Conservation (phyloP, 2,329 filamentous ascomycete genomes). For the Claviceps fusiformis region DNA sequence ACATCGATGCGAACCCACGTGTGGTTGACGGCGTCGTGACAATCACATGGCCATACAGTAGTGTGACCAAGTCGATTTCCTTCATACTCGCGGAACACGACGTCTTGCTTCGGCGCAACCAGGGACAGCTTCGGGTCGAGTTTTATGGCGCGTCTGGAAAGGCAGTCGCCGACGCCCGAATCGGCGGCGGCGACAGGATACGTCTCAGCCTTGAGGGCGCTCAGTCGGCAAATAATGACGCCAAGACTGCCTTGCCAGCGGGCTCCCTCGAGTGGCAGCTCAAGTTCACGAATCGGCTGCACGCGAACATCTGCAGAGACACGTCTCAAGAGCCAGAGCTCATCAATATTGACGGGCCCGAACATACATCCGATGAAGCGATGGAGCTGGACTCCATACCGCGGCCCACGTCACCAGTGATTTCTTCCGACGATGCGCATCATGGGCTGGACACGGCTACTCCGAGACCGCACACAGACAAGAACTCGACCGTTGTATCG, state of each 20-base stretch:
- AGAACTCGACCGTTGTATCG: conserved; percentile 10
- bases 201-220: conserved; percentile 55
- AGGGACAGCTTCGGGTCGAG: conserved; percentile 68
- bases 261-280: conserved; percentile 45
- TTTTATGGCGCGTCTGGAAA: conserved; percentile 60
- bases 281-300: conserved; percentile 36
- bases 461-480: conserved; percentile 3
- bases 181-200: conserved; percentile 70
- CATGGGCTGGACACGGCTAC: background rate
- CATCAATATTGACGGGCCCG: conserved; percentile 36
- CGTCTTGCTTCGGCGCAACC: conserved; percentile 60
- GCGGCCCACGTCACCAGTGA: background rate
- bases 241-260: conserved; percentile 32
- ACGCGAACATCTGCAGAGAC: conserved; percentile 27
- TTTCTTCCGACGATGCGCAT: background rate
- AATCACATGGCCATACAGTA: conserved; percentile 84
- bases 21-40: conserved; percentile 61
- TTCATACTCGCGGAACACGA: conserved; percentile 77
- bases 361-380: conserved; percentile 8
- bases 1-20: conserved; percentile 26
- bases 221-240: conserved; percentile 45
- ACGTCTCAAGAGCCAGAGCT: conserved; percentile 33
- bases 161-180: conserved; percentile 48
- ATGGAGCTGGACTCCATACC: background rate
- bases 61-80: conserved; percentile 57